These are phyloP conservation scores for Aspergillus alliaceus DNA, from an alignment of 2,329 filamentous ascomycete genomes.

Conservation along the genomic window DNA sequence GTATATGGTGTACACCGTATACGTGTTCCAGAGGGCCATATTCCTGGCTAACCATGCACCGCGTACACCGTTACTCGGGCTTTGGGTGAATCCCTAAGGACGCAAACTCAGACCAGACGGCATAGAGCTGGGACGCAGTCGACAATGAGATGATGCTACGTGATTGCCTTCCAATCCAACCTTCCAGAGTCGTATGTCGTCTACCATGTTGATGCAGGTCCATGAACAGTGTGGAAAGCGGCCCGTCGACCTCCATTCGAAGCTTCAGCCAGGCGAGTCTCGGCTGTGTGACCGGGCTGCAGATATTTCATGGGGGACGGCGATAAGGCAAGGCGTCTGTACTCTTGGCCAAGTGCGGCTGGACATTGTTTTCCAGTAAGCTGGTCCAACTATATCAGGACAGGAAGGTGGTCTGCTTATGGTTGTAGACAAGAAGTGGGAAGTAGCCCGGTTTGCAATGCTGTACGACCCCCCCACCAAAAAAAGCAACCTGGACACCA, in stretches of 20 bases:
- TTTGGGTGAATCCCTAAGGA: neutral
- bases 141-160: neutral
- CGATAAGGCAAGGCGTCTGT: neutral
- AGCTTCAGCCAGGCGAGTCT: neutral
- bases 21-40: too few relatives aligned
- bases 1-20: too few relatives aligned
- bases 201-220: neutral
- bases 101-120: neutral
- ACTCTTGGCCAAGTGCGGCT: neutral
- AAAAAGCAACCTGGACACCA: neutral
- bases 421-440: neutral
- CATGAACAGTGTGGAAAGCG: neutral
- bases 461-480: neutral
- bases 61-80: neutral
- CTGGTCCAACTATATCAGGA: neutral
- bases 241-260: neutral
- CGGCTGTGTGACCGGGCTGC: neutral
- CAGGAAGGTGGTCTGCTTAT: neutral
- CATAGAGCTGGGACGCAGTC: neutral
- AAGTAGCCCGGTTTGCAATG: neutral
- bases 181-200: neutral
- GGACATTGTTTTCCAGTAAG: neutral
- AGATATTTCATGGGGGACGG: constrained; percentile 4
- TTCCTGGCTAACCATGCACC: neutral
- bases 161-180: neutral